phyloP scores from a whole-genome alignment of 2,329 filamentous ascomycete genomes.

The Clonostachys rosea region DNA sequence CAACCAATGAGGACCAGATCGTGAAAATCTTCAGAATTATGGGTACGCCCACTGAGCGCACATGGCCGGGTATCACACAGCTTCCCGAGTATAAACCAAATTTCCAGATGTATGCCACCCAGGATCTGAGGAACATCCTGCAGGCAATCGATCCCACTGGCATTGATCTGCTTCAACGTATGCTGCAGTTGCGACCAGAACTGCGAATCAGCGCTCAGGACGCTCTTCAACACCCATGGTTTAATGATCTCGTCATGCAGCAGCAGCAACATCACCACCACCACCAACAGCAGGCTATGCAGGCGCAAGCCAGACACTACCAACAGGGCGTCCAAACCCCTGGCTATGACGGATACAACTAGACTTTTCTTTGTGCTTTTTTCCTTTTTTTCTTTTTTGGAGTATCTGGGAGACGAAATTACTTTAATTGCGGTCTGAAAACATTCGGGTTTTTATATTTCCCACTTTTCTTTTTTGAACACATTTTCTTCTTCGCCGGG shows the following conservation, averaged over 20 bases:
- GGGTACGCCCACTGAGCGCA: conserved; percentile 93
- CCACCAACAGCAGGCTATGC: conserved; percentile 21
- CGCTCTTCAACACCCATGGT: conserved; percentile 89
- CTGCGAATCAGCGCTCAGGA: conserved; percentile 84
- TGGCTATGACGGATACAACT: conserved; percentile 23
- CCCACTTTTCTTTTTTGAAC: no score
- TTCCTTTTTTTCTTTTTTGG: no score
- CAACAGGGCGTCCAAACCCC: conserved; percentile 31
- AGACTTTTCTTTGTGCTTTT: not conserved
- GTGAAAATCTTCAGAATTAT: conserved; percentile 97
- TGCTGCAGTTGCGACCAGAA: conserved; percentile 91
- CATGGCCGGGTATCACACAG: conserved; percentile 91
- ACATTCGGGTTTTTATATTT: no score
- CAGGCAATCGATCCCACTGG: conserved; percentile 86
- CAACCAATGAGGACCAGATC: conserved; percentile 96
- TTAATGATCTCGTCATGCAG: conserved; percentile 65
- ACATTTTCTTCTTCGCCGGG: conserved; percentile 8
- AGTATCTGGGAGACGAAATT: no score
- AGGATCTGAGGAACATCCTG: conserved; percentile 81
- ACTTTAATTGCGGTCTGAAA: no score
- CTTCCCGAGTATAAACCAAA: conserved; percentile 97
- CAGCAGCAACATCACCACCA: conserved; percentile 40
- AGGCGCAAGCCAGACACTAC: conserved; percentile 39
- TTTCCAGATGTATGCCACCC: conserved; percentile 91
- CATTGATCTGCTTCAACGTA: conserved; percentile 80